These are phyloP conservation scores for Pisolithus albus DNA, from an alignment of 768 basidiomycete species.

Conservation along the genomic window DNA sequence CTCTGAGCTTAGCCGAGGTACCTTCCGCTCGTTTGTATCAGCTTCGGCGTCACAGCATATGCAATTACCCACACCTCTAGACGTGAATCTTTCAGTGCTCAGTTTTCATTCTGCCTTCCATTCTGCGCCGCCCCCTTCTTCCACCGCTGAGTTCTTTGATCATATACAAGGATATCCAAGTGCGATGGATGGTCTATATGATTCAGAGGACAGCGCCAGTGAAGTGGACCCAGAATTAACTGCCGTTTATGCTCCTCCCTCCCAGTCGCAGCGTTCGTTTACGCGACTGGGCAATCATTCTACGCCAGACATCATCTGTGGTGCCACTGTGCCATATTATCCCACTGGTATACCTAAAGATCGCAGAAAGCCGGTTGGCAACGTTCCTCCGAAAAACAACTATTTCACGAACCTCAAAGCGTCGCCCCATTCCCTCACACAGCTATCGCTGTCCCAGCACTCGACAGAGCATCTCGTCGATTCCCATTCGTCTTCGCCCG, in stretches of 20 bases:
- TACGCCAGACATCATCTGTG: slow-evolving; percentile 52
- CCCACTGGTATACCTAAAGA: slow-evolving; percentile 29
- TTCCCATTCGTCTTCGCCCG: slow-evolving; percentile 3
- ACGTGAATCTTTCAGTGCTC: slow-evolving; percentile 42
- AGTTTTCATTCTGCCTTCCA: slow-evolving; percentile 41
- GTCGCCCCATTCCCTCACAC: slow-evolving; percentile 24
- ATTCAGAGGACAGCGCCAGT: slow-evolving; percentile 40
- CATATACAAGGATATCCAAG: slow-evolving; percentile 61
- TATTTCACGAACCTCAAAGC: slow-evolving; percentile 45
- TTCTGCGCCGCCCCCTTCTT: slow-evolving; percentile 57
- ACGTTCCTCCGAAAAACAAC: slow-evolving; percentile 36
- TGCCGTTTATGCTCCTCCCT: slow-evolving; percentile 19
- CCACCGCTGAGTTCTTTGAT: slow-evolving; percentile 71
- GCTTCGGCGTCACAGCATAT: slow-evolving; percentile 16
- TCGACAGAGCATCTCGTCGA: slow-evolving; percentile 34
- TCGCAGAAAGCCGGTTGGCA: slow-evolving; percentile 46
- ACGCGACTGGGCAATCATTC: slow-evolving; percentile 68
- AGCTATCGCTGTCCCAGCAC: slow-evolving; percentile 32
- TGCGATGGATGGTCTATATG: slow-evolving; percentile 68
- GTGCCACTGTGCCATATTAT: slow-evolving; percentile 31
- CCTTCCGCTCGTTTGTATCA: slow-evolving; percentile 26
- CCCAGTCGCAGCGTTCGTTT: slow-evolving; percentile 34
- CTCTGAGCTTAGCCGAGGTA: slow-evolving; percentile 20
- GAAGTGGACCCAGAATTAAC: slow-evolving; percentile 35
- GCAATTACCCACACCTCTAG: slow-evolving; percentile 21